These are phyloP conservation scores for Eruca vesicaria DNA, from an alignment of 441 rosid species.

Conservation along the genomic window DNA sequence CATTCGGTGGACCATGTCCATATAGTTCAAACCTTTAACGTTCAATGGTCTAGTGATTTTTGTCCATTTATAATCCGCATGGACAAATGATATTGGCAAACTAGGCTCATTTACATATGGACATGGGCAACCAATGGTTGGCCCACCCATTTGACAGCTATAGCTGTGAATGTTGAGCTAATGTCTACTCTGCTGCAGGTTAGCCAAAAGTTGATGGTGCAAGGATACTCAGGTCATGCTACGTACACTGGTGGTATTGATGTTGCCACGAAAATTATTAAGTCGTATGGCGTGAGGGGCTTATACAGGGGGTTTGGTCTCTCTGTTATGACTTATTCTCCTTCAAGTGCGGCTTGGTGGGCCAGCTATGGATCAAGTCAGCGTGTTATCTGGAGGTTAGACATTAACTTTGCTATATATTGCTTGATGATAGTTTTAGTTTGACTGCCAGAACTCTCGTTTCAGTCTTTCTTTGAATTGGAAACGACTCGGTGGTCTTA, in stretches of 20 bases:
- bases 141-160: too few species aligned
- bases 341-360: slow-evolving; percentile 99
- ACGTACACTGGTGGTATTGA: slow-evolving; percentile 83
- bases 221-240: slow-evolving; percentile 91
- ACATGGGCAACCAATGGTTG: too few species aligned
- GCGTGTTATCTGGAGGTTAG: slow-evolving; percentile 91
- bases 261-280: slow-evolving; percentile 75
- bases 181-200: slow-evolving; percentile 46
- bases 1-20: too few species aligned
- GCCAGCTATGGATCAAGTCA: slow-evolving; percentile 97
- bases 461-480: not conserved
- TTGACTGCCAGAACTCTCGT: slow-evolving; percentile 12
- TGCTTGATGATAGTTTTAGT: not conserved
- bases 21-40: too few species aligned
- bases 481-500: not conserved
- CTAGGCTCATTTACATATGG: too few species aligned
- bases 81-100: too few species aligned
- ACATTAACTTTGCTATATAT: slow-evolving; percentile 1
- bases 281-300: slow-evolving; percentile 77
- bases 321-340: slow-evolving; percentile 89
- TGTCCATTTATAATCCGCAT: too few species aligned
- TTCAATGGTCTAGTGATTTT: too few species aligned
- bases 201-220: slow-evolving; percentile 97
- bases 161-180: not conserved
- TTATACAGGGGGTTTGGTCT: slow-evolving; percentile 93